phyloP scores from a whole-genome alignment of 805 yeast genomes.

The Barnettozyma californica region DNA sequence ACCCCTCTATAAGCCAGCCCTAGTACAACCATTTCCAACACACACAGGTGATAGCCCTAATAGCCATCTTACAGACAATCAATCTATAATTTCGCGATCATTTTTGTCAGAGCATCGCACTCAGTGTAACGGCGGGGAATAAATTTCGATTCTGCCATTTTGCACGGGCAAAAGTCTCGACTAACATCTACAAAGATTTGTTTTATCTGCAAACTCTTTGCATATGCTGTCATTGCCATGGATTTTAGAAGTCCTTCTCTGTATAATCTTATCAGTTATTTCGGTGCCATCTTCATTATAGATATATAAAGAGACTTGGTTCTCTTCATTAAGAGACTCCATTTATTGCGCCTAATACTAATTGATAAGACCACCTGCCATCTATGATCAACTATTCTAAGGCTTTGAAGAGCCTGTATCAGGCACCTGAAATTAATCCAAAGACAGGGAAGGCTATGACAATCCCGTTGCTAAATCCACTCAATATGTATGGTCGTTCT shows the following conservation, averaged over 20 bases:
- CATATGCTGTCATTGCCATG: not conserved
- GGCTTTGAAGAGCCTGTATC: slow-evolving; percentile 13
- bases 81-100: too few relatives aligned
- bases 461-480: slow-evolving; percentile 25
- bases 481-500: slow-evolving; percentile 21
- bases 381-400: not conserved
- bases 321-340: not conserved
- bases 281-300: not conserved
- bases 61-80: too few relatives aligned
- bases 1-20: too few relatives aligned
- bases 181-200: not conserved
- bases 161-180: not conserved
- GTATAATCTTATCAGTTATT: not conserved
- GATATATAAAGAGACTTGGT: not conserved
- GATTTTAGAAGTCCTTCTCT: not conserved
- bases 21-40: too few relatives aligned
- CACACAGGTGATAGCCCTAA: too few relatives aligned
- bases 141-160: not conserved
- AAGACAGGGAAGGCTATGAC: slow-evolving; percentile 23
- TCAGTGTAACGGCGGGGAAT: not conserved
- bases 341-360: not conserved
- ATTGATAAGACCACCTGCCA: not conserved
- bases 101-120: too few relatives aligned
- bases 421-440: slow-evolving; percentile 25
- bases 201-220: not conserved